A percentile compares a stretch with the other conserved stretches of the same genome.
Evolutionary conservation across 441 rosid genomes (phyloP).

Genomic region (Hura crepitans): DNA sequence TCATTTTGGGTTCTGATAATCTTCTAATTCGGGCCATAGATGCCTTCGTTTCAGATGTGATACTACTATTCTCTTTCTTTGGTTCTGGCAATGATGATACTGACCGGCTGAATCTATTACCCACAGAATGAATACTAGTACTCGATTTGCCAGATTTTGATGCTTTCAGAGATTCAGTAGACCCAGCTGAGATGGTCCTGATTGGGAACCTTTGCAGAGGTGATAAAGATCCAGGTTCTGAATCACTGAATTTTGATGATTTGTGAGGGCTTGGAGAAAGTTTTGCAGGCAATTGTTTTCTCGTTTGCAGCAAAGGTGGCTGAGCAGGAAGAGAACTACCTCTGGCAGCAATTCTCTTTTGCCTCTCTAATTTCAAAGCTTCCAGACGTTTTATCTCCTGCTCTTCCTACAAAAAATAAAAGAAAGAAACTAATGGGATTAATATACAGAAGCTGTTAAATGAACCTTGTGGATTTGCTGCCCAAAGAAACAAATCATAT

Average conservation of each 20-base stretch:
- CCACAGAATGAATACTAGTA: slow-evolving; percentile 47
- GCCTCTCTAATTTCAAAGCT: slow-evolving; percentile 79
- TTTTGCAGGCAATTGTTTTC: slow-evolving; percentile 54
- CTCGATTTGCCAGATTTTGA: slow-evolving; percentile 54
- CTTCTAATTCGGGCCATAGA: slow-evolving; percentile 74
- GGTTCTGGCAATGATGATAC: slow-evolving; percentile 62
- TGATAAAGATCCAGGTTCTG: slow-evolving; percentile 68
- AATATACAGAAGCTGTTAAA: neutral
- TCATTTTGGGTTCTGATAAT: slow-evolving; percentile 77
- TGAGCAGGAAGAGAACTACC: slow-evolving; percentile 49
- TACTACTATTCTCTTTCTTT: slow-evolving; percentile 44
- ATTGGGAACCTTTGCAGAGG: slow-evolving; percentile 58
- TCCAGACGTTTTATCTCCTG: slow-evolving; percentile 74
- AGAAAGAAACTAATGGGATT: neutral
- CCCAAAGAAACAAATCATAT: neutral
- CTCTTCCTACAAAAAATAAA: slow-evolving; percentile 56
- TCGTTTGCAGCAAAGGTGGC: slow-evolving; percentile 44
- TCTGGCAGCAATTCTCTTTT: slow-evolving; percentile 87
- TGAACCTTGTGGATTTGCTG: slow-evolving; percentile 2
- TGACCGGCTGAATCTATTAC: slow-evolving; percentile 57
- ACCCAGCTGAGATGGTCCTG: slow-evolving; percentile 47
- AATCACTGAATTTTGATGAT: slow-evolving; percentile 81
- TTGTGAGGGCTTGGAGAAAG: slow-evolving; percentile 61
- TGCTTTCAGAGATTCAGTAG: slow-evolving; percentile 44
- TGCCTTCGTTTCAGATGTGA: slow-evolving; percentile 50